Evolutionary conservation across 1,284 basidiomycete species (phyloP), one percentile per base, ranked within the genome.

Genomic region (Apiotrichum sp.): DNA sequence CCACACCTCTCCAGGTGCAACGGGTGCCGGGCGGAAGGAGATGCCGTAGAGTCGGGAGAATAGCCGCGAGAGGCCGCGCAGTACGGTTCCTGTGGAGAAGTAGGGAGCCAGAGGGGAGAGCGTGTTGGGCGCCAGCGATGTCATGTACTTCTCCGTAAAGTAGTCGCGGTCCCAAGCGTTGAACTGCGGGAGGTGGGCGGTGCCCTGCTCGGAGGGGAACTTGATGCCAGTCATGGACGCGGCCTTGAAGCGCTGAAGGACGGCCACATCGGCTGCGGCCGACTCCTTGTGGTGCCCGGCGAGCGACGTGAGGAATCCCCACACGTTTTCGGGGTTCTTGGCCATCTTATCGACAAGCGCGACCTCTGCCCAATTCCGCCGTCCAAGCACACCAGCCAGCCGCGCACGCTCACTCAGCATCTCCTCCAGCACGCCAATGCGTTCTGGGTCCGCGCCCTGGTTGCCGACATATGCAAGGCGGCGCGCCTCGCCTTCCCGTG

Each of bases 101-200:
- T 77, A 80, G 1, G 78, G 86, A 70, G 72, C 87, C 77, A 67
- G 86, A 81, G 57, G 86, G 80, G 58, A 85, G 16, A 75, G 59
- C 1, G 87, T 85, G 1, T 57, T 50, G 1, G 57, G 55, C 14
- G 67, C 86, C 83, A 76, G 61, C 1, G 64, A 61, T n/a, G 62
- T 53, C 31, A 69, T 51, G 48, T 73, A 67, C 48, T 63, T 62
- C 46, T 75, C 72, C 4, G 73, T 66, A 59, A 90, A 95, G 71
- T 86, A 93, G 65, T 96, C 91, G 59, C 91, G 82, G 74, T 97
- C 93, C 93, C 93, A 97, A 3, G 90, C 86, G 62, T 93, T 83
- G 54, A 96, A 84, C 8, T 79, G 78, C 35, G 89, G 88, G 73
- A 55, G 80, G 9, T 66, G 6, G 50, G 29, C 34, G 60, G 52